Percentiles rank a stretch among this genome's conserved stretches.
phyloP scores from a whole-genome alignment of 2,329 filamentous ascomycete genomes.

The Ciborinia camelliae region DNA sequence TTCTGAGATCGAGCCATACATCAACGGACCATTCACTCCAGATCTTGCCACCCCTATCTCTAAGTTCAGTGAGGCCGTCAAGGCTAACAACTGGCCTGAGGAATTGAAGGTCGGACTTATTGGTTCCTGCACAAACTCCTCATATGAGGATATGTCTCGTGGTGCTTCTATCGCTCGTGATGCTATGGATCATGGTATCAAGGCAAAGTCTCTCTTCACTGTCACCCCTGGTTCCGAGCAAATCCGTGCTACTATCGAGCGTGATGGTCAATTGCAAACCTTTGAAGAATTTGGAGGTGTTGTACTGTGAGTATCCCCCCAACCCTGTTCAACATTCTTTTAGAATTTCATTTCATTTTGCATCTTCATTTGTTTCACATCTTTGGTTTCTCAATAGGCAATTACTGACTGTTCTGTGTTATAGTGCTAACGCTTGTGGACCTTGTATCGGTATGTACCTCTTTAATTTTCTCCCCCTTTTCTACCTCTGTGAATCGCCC shows the following conservation, averaged over 20 bases:
- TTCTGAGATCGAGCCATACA: slow-evolving; percentile 89
- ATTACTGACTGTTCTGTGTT: too few species aligned
- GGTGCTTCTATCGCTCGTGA: slow-evolving; percentile 88
- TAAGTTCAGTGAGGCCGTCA: slow-evolving; percentile 92
- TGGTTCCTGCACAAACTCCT: slow-evolving; percentile 94
- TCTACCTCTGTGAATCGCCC: background rate
- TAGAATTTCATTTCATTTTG: too few species aligned
- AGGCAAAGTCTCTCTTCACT: slow-evolving; percentile 89
- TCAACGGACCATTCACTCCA: slow-evolving; percentile 98
- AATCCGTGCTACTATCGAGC: slow-evolving; percentile 82
- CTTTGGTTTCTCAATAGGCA: too few species aligned
- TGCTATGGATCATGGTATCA: slow-evolving; percentile 86
- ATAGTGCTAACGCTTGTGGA: slow-evolving; percentile 85
- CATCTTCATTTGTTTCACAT: too few species aligned
- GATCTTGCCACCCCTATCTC: slow-evolving; percentile 97
- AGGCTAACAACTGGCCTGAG: slow-evolving; percentile 93
- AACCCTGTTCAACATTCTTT: too few species aligned
- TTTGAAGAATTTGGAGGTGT: slow-evolving; percentile 96
- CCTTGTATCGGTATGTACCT: slow-evolving; percentile 64
- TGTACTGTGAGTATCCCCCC: slow-evolving; percentile 63
- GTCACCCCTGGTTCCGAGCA: slow-evolving; percentile 97
- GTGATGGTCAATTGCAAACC: slow-evolving; percentile 83
- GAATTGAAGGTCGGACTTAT: slow-evolving; percentile 96
- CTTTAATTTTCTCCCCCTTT: background rate
- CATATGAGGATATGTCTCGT: slow-evolving; percentile 86